These are phyloP conservation scores for Diaporthe eres DNA, from an alignment of 2,329 filamentous ascomycete genomes.

Conservation along the genomic window DNA sequence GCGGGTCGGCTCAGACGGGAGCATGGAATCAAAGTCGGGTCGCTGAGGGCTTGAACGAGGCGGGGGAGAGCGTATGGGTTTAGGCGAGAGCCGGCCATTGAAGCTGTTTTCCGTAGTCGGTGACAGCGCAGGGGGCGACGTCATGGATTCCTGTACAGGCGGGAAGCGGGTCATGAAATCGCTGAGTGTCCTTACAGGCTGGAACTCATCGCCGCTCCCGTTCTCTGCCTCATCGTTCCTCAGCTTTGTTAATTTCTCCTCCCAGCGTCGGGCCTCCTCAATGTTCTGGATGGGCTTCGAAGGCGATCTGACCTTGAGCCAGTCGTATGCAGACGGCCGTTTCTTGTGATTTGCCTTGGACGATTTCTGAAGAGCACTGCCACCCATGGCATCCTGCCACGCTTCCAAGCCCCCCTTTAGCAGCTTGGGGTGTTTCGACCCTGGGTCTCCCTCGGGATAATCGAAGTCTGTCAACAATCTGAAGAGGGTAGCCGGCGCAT, in stretches of 20 bases:
- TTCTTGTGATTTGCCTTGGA: slow-evolving; percentile 51
- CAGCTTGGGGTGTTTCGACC: slow-evolving; percentile 76
- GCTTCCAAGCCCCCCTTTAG: slow-evolving; percentile 86
- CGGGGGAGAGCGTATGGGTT: slow-evolving; percentile 13
- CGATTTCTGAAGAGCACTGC: slow-evolving; percentile 69
- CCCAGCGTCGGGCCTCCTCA: slow-evolving; percentile 86
- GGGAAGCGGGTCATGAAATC: slow-evolving; percentile 90
- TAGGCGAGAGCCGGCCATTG: slow-evolving; percentile 29
- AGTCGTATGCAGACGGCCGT: slow-evolving; percentile 39
- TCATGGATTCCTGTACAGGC: slow-evolving; percentile 75
- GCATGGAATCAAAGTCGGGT: slow-evolving; percentile 60
- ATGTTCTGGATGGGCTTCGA: slow-evolving; percentile 77
- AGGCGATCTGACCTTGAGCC: slow-evolving; percentile 60
- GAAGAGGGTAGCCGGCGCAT: slow-evolving; percentile 78
- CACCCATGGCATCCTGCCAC: slow-evolving; percentile 88
- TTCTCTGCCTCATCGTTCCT: slow-evolving; percentile 34
- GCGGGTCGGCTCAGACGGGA: slow-evolving; percentile 72
- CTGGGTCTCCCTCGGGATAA: slow-evolving; percentile 58
- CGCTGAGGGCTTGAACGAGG: slow-evolving; percentile 8
- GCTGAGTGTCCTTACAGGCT: slow-evolving; percentile 37
- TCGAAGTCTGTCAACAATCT: slow-evolving; percentile 89
- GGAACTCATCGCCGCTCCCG: slow-evolving; percentile 17
- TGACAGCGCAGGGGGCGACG: slow-evolving; percentile 51
- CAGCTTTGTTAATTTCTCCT: slow-evolving; percentile 71
- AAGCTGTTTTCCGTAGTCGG: slow-evolving; percentile 32